Conservation (phyloP, 352 stramenopile species). For the Paralagenidium karlingii region DNA sequence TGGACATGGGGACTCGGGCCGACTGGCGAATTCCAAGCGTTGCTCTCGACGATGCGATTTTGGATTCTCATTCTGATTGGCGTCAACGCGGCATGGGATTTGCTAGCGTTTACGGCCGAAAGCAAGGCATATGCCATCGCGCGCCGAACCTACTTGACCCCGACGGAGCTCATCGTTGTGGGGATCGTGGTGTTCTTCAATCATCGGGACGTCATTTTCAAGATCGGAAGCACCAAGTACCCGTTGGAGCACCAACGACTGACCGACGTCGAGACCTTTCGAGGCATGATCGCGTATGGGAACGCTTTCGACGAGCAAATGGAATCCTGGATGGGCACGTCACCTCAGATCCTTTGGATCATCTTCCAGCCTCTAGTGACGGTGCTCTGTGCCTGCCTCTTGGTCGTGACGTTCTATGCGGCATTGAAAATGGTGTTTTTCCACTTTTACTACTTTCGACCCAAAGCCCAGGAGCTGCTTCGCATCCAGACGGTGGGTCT, state of each 20-base stretch:
- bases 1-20: background rate
- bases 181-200: slow-evolving; percentile 5
- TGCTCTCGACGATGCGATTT: slow-evolving; percentile 11
- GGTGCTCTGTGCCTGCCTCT: too few species aligned
- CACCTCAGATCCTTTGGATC: slow-evolving; percentile 10
- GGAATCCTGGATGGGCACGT: slow-evolving; percentile 8
- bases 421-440: too few species aligned
- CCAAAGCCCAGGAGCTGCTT: too few species aligned
- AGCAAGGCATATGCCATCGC: slow-evolving; percentile 6
- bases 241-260: slow-evolving; percentile 15
- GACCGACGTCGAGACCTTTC: slow-evolving; percentile 13
- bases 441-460: too few species aligned
- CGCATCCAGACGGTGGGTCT: too few species aligned
- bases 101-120: slow-evolving; percentile 8
- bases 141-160: slow-evolving; percentile 10
- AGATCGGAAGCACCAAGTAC: slow-evolving; percentile 14
- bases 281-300: slow-evolving; percentile 11
- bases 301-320: slow-evolving; percentile 24
- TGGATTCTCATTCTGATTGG: slow-evolving; percentile 13
- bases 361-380: slow-evolving; percentile 18
- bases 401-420: too few species aligned
- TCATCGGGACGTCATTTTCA: slow-evolving; percentile 8
- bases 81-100: slow-evolving; percentile 10
- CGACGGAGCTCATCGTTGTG: slow-evolving; percentile 21
- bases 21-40: slow-evolving; percentile 3